A percentile compares a stretch with the other conserved stretches of the same genome.
phyloP scores from a whole-genome alignment of 108 stramenopile species.

The Nitzschia sp. region DNA sequence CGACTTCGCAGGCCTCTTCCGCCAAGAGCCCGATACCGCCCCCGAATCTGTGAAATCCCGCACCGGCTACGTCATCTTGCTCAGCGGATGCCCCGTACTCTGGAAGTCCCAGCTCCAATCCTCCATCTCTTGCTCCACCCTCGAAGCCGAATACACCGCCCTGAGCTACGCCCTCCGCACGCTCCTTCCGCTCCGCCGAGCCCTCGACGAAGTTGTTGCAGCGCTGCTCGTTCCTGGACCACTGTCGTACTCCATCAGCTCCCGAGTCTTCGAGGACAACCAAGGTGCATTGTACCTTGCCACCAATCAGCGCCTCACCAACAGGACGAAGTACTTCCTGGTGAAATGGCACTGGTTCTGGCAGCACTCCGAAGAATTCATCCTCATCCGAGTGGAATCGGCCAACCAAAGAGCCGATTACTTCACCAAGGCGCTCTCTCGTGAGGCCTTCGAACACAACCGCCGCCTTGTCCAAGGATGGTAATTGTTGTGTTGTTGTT shows the following conservation, averaged over 20 bases:
- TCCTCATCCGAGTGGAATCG: not conserved
- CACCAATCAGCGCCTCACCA: conserved; percentile 27
- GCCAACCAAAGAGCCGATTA: conserved; percentile 22
- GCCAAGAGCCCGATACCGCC: conserved; percentile 24
- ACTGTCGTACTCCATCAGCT: not conserved
- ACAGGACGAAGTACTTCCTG: conserved; percentile 25
- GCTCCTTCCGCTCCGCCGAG: conserved; percentile 18
- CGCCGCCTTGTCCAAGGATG: conserved; percentile 25
- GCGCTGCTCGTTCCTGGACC: not conserved
- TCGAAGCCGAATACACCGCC: conserved; percentile 45
- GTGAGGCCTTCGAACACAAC: conserved; percentile 18
- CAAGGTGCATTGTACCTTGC: conserved; percentile 17
- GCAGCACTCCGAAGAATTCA: not conserved
- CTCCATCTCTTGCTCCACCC: conserved; percentile 36
- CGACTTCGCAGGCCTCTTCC: conserved; percentile 42
- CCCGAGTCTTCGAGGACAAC: conserved; percentile 32
- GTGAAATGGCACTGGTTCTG: conserved; percentile 38
- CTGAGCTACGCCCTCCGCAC: conserved; percentile 20
- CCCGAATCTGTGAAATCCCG: conserved; percentile 33
- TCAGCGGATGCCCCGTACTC: conserved; percentile 34
- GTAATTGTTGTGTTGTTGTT: conserved; percentile 10
- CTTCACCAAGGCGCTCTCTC: conserved; percentile 40
- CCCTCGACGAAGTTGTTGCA: conserved; percentile 12
- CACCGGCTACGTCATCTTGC: conserved; percentile 34
- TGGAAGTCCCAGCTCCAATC: conserved; percentile 51